These are phyloP conservation scores for Kwoniella shivajii DNA, from an alignment of 1,284 basidiomycete genomes.

Conservation along the genomic window DNA sequence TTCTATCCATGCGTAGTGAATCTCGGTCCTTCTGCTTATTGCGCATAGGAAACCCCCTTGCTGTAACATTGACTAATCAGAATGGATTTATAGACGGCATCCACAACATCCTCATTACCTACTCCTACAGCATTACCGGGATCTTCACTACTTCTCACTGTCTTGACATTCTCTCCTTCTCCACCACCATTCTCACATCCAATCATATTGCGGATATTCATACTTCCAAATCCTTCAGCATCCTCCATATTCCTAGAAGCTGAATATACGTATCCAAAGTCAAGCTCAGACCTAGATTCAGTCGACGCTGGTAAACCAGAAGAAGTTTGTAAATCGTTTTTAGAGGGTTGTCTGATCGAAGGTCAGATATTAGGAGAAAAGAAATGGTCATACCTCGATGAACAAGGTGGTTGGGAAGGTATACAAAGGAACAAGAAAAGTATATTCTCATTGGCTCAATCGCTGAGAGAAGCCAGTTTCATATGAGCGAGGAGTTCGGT, in stretches of 20 bases:
- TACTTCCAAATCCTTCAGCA: conserved; percentile 31
- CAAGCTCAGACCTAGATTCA: not conserved
- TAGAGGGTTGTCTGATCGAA: conserved; percentile 42
- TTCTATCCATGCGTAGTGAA: too few species aligned
- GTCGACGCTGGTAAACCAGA: not conserved
- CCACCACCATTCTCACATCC: conserved; percentile 18
- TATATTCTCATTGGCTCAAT: conserved; percentile 9
- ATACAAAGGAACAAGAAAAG: conserved; percentile 23
- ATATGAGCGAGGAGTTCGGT: conserved; percentile 18
- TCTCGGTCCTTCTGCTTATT: not conserved
- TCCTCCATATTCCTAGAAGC: conserved; percentile 45
- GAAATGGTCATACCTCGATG: conserved; percentile 18
- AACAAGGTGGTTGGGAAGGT: conserved; percentile 25
- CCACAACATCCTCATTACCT: conserved; percentile 35
- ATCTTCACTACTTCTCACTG: conserved; percentile 33
- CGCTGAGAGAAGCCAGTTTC: conserved; percentile 21
- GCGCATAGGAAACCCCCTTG: not conserved
- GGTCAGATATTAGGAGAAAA: conserved; percentile 22
- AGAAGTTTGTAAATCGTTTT: conserved; percentile 30
- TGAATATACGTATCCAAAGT: conserved; percentile 26
- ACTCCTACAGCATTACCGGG: conserved; percentile 41
- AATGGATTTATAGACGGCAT: conserved; percentile 18
- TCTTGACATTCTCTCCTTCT: conserved; percentile 35
- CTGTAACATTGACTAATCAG: not conserved
- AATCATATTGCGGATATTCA: conserved; percentile 36